Conservation (phyloP, 176 grass and related monocot species). For the Zea luxurians region DNA sequence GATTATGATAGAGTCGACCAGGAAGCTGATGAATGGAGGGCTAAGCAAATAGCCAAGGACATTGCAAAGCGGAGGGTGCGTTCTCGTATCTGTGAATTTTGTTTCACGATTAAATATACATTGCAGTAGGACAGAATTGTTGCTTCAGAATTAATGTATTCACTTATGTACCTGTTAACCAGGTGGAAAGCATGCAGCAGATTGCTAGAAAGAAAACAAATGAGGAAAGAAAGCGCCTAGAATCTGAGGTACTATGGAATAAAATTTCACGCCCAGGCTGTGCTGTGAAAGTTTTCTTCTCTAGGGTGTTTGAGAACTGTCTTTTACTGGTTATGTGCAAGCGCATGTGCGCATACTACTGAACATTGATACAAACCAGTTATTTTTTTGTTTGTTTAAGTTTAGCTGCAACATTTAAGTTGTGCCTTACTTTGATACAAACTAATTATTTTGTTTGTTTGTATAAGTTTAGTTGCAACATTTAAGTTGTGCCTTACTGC, state of each 20-base stretch:
- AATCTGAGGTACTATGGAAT: constrained; percentile 68
- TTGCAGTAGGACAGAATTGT: neutral
- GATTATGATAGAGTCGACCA: constrained; percentile 70
- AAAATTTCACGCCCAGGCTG: constrained; percentile 3
- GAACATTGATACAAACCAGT: too few species aligned
- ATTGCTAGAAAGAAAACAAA: constrained; percentile 89
- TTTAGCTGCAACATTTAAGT: too few species aligned
- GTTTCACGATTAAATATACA: constrained; percentile 22
- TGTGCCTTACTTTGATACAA: neutral
- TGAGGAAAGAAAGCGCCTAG: constrained; percentile 79
- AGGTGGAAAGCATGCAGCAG: constrained; percentile 88
- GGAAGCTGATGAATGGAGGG: constrained; percentile 92
- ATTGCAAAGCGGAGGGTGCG: constrained; percentile 73
- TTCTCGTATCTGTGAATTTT: neutral
- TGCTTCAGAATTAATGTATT: constrained; percentile 1
- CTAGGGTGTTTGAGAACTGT: neutral
- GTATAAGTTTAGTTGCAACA: neutral
- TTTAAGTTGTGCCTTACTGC: neutral
- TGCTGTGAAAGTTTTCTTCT: neutral
- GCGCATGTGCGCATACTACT: too few species aligned
- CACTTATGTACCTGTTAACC: constrained; percentile 35
- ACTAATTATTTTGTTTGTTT: constrained; percentile 2
- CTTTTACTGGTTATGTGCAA: constrained; percentile 11
- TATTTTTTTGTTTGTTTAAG: too few species aligned
- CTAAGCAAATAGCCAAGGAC: constrained; percentile 85